Evolutionary conservation across 768 basidiomycete genomes (phyloP), one percentile per base, ranked within the genome.

Genomic region (Porpolomopsis calyptriformis): DNA sequence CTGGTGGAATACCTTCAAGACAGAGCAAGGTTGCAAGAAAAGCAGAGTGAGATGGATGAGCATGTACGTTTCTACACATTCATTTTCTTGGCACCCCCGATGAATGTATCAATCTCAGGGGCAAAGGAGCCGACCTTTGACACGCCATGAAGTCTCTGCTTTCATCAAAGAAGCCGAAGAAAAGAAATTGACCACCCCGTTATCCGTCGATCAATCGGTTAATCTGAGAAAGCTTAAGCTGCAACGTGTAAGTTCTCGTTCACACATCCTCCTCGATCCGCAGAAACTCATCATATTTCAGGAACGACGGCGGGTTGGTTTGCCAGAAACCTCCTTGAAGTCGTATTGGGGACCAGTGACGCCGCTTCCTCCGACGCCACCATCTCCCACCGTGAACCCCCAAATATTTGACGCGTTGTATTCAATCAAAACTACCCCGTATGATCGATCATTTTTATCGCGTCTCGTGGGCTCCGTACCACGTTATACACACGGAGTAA

Each of bases 401-500:
- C 55, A 64, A 37, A 61, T 70, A 18, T 54, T 84, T 26, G 67
- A 77, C 36, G 73, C 73, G 0, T 67, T 89, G 8, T 64, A 73
- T 29, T 55, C 55, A 20, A 78, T 87, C 40, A 59, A 64, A 48
- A 78, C 76, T 6, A 88, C 85, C 7, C 77, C 72, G 2, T 86
- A 78, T 58, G 68, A 71, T 47, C 65, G 60, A 48, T 86, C 84
- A 0, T 86, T 89, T 50, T 60, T 78, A 27, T 77, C 80, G 40
- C 77, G 86, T 11, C 56, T 86, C 10, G 66, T 71, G 40, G 81
- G 80, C 18, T 60, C 60, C 34, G 62, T 50, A 40, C 52, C 57
- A 29, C 46, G 51, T 11, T 54, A 54, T 9, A 61, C 65, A 27
- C 55, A 63, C 9, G 65, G 62, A 3, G 55, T 73, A 23, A 68